Conservation (phyloP, 2,329 filamentous ascomycete genomes). For the Phaeosphaeria sp. region DNA sequence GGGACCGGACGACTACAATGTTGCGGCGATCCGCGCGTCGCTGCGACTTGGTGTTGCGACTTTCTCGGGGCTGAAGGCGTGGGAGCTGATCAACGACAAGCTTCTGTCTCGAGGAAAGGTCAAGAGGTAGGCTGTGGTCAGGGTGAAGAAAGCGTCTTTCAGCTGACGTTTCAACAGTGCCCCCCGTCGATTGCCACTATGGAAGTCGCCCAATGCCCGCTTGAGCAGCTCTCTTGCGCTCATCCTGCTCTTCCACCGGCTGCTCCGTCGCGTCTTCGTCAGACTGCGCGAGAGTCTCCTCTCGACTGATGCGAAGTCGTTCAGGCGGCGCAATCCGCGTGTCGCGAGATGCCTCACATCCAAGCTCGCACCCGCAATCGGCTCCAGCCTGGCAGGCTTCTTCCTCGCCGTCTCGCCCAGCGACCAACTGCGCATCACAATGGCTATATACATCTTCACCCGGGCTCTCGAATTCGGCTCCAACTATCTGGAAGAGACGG, state of each 20-base stretch:
- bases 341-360: constrained; percentile 80
- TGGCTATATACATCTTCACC: constrained; percentile 82
- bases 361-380: constrained; percentile 84
- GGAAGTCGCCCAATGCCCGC: constrained; percentile 71
- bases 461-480: constrained; percentile 85
- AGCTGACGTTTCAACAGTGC: constrained; percentile 30
- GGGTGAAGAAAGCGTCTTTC: background rate
- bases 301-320: constrained; percentile 78
- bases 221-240: constrained; percentile 83
- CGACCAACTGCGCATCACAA: constrained; percentile 75
- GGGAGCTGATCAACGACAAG: constrained; percentile 50
- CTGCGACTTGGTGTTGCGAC: constrained; percentile 54
- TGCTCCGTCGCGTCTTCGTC: constrained; percentile 88
- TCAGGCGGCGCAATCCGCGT: constrained; percentile 81
- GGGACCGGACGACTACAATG: constrained; percentile 57
- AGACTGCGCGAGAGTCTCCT: constrained; percentile 80
- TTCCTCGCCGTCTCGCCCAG: constrained; percentile 78
- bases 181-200: constrained; percentile 49
- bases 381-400: constrained; percentile 84
- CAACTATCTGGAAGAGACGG: constrained; percentile 79
- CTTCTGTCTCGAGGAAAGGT: constrained; percentile 43
- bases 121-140: constrained; percentile 22
- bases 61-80: constrained; percentile 55
- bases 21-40: constrained; percentile 54
- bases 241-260: constrained; percentile 85